Percentiles rank a stretch among this genome's conserved stretches.
Conservation (phyloP, 2,329 filamentous ascomycete species). For the Aspergillus sp. region DNA sequence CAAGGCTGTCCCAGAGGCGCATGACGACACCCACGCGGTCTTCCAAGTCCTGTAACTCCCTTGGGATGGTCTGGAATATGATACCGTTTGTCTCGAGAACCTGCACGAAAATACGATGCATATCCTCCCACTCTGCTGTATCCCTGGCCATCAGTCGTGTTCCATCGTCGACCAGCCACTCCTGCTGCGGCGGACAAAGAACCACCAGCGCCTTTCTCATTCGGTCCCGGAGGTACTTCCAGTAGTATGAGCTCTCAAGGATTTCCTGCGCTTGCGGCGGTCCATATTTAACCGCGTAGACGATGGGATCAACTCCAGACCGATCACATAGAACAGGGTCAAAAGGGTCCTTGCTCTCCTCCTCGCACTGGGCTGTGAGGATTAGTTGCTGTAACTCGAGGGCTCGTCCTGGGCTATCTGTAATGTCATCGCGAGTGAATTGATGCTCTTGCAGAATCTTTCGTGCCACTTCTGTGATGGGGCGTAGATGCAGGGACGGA, state of each 20-base stretch:
- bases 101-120: not conserved
- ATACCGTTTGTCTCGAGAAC: not conserved
- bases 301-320: not conserved
- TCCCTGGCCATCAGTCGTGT: not conserved
- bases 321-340: not conserved
- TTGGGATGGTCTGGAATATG: not conserved
- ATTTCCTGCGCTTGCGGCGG: not conserved
- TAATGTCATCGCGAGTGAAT: slow-evolving; percentile 1
- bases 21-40: not conserved
- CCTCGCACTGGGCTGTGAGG: not conserved
- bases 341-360: not conserved
- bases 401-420: not conserved
- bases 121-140: not conserved
- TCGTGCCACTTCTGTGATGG: slow-evolving; percentile 4
- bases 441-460: not conserved
- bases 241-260: not conserved
- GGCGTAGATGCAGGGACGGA: not conserved
- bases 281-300: not conserved
- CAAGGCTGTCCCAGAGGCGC: not conserved
- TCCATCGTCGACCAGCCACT: not conserved
- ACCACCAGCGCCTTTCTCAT: not conserved
- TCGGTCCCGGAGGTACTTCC: not conserved
- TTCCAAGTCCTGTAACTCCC: not conserved
- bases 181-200: not conserved
- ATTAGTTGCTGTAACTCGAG: slow-evolving; percentile 1